Evolutionary conservation across 768 basidiomycete species (phyloP).

Genomic region (Boletus rex-veris): DNA sequence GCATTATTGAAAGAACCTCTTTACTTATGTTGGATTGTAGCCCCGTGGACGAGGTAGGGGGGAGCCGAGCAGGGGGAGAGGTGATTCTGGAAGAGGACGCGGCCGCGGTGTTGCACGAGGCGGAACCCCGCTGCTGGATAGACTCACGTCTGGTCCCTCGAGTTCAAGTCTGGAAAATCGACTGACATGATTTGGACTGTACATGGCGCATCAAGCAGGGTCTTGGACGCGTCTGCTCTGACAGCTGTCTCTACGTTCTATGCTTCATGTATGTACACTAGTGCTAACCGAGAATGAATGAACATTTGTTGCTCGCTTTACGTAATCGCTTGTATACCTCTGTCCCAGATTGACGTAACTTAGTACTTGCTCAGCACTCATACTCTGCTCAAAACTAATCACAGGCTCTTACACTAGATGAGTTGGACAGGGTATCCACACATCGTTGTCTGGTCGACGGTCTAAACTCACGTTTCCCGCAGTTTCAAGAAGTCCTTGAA

Average conservation of each 20-base stretch:
- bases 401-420: slow-evolving; percentile 28
- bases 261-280: not conserved
- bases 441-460: not conserved
- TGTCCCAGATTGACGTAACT: not conserved
- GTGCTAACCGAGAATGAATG: too few relatives aligned
- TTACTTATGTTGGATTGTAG: slow-evolving; percentile 9
- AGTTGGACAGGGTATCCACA: slow-evolving; percentile 52
- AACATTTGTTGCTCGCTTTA: not conserved
- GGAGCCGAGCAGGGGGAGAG: slow-evolving; percentile 17
- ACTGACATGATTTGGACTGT: slow-evolving; percentile 11
- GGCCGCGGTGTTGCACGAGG: slow-evolving; percentile 22
- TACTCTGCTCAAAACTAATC: not conserved
- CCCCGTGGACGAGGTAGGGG: slow-evolving; percentile 23
- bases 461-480: slow-evolving; percentile 3
- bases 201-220: not conserved
- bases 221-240: not conserved
- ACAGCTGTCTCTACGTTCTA: not conserved
- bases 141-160: slow-evolving; percentile 9
- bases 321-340: slow-evolving; percentile 10
- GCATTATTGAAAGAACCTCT: not conserved
- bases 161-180: slow-evolving; percentile 17
- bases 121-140: slow-evolving; percentile 13
- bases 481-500: slow-evolving; percentile 95
- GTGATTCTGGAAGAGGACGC: slow-evolving; percentile 20
- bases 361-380: not conserved